These are phyloP conservation scores for Euphorbia tirucalli DNA, from an alignment of 345 rosid genomes.

Conservation along the genomic window DNA sequence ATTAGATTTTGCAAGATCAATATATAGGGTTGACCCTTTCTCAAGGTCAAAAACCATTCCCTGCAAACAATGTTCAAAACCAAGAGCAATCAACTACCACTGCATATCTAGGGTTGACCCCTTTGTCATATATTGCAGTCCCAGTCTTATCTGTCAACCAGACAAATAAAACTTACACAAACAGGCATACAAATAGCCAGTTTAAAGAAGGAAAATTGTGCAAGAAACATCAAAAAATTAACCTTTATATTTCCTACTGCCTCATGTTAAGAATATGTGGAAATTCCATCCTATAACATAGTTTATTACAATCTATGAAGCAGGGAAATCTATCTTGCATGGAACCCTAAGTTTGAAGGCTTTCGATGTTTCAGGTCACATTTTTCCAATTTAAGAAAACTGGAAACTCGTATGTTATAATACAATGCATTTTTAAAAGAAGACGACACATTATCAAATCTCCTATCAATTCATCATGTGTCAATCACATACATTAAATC, in stretches of 20 bases:
- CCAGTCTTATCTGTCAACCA: not conserved
- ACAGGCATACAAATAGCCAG: not conserved
- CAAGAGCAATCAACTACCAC: not conserved
- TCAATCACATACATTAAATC: too few species aligned
- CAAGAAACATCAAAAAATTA: not conserved
- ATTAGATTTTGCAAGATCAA: conserved; percentile 89
- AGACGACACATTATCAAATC: too few species aligned
- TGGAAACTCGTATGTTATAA: not conserved
- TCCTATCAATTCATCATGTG: too few species aligned
- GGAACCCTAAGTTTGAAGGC: not conserved
- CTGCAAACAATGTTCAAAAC: conserved; percentile 40
- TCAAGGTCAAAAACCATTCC: conserved; percentile 93
- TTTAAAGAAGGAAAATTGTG: not conserved
- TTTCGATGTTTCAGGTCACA: not conserved
- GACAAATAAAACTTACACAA: not conserved
- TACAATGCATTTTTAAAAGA: too few species aligned
- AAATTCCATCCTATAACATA: not conserved
- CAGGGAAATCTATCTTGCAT: too few species aligned
- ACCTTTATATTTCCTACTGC: not conserved
- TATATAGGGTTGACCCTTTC: conserved; percentile 68
- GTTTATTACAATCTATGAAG: not conserved
- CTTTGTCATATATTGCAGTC: not conserved
- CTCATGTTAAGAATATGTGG: not conserved
- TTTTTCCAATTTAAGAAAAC: too few species aligned
- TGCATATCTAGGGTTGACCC: not conserved